Evolutionary conservation across 805 yeast genomes (phyloP).

Genomic region (Candida endomychidarum): DNA sequence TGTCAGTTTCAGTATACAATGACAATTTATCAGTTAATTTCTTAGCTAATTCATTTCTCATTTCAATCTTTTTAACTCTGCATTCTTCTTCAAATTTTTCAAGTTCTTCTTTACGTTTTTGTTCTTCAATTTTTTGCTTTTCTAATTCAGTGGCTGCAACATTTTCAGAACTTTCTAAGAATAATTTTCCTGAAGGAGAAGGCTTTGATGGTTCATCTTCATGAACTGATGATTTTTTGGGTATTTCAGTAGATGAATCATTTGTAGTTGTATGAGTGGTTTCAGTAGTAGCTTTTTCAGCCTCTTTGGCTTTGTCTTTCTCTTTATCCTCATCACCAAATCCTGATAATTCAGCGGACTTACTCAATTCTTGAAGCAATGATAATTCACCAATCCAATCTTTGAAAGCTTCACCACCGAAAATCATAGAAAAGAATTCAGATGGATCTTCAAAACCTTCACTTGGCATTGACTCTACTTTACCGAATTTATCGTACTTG

Average conservation of each 20-base stretch:
- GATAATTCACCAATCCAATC: constrained; percentile 86
- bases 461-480: constrained; percentile 57
- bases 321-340: constrained; percentile 28
- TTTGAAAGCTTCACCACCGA: constrained; percentile 78
- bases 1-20: constrained; percentile 44
- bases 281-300: background rate
- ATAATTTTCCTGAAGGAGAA: constrained; percentile 4
- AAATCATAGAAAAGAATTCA: constrained; percentile 80
- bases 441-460: constrained; percentile 80
- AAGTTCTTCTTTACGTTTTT: constrained; percentile 48
- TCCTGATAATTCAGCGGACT: constrained; percentile 44
- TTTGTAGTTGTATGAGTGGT: background rate
- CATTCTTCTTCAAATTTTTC: constrained; percentile 79
- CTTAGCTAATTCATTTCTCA: constrained; percentile 59
- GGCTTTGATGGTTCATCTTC: constrained; percentile 4
- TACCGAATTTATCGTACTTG: constrained; percentile 74
- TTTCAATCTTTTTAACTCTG: constrained; percentile 60
- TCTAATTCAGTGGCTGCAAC: constrained; percentile 21
- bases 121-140: constrained; percentile 39
- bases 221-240: background rate
- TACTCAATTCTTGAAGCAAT: constrained; percentile 39
- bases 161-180: constrained; percentile 8
- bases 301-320: constrained; percentile 23
- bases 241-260: background rate
- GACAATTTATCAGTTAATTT: constrained; percentile 51